These are phyloP conservation scores for Calophaca sinica DNA, from an alignment of 306 rosid species.

Conservation along the genomic window DNA sequence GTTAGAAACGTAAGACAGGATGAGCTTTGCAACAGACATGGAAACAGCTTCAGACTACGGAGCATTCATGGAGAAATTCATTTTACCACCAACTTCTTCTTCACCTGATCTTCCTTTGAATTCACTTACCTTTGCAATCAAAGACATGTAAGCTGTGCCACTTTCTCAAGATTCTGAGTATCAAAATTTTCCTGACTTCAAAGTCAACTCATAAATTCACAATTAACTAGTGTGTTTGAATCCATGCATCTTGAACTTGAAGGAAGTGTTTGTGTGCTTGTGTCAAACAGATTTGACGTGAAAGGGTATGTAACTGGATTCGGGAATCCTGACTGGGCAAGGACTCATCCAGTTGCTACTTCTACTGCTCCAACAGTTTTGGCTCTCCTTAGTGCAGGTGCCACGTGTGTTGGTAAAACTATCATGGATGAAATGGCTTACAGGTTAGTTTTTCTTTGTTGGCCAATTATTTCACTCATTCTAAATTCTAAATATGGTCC, in stretches of 20 bases:
- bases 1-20: too few species aligned
- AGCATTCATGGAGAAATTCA: conserved; percentile 81
- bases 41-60: conserved; percentile 59
- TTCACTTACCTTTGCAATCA: conserved; percentile 86
- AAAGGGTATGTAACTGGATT: conserved; percentile 82
- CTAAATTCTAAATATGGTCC: conserved; percentile 8
- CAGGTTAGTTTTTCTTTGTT: conserved; percentile 52
- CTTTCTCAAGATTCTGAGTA: conserved; percentile 5
- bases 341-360: conserved; percentile 80
- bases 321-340: conserved; percentile 93
- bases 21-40: conserved; percentile 51
- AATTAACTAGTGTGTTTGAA: conserved; percentile 1
- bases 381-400: conserved; percentile 75
- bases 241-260: conserved; percentile 33
- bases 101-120: conserved; percentile 65
- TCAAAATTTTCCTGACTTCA: background rate
- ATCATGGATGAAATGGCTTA: conserved; percentile 98
- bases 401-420: conserved; percentile 83
- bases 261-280: background rate
- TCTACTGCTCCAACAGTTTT: conserved; percentile 76
- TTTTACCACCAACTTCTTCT: conserved; percentile 59
- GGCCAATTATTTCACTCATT: background rate
- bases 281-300: conserved; percentile 74
- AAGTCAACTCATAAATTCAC: background rate
- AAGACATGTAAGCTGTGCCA: conserved; percentile 71